Evolutionary conservation across 108 stramenopile species (phyloP).

Genomic region (Mayamaea pseudoterrestris): DNA sequence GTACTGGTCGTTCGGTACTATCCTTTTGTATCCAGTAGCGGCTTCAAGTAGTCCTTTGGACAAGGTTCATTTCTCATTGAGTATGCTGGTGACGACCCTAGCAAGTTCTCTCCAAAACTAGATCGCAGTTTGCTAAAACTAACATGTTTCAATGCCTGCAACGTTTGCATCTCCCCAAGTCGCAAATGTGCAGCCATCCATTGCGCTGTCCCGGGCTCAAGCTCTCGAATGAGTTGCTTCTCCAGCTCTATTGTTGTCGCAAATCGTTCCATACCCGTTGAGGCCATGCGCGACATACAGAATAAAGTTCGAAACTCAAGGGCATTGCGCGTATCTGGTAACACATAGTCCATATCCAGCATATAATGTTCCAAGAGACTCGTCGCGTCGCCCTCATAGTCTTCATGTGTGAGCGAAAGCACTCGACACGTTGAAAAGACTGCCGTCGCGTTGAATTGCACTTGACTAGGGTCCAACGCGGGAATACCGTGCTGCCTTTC

Average conservation of each 20-base stretch:
- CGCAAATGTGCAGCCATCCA: constrained; percentile 26
- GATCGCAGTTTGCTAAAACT: not conserved
- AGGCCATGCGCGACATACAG: constrained; percentile 42
- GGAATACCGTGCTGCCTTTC: constrained; percentile 22
- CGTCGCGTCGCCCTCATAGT: constrained; percentile 48
- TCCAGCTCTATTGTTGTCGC: constrained; percentile 7
- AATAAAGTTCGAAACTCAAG: constrained; percentile 56
- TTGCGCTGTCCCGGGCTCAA: constrained; percentile 14
- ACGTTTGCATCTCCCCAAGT: constrained; percentile 29
- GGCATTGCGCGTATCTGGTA: constrained; percentile 25
- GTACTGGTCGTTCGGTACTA: too few species aligned
- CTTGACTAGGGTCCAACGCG: constrained; percentile 2
- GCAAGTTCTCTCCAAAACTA: not conserved
- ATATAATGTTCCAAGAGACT: constrained; percentile 30
- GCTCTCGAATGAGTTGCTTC: constrained; percentile 3
- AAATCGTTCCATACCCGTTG: constrained; percentile 32
- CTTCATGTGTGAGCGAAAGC: constrained; percentile 39
- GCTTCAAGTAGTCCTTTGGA: not conserved
- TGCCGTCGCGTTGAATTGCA: constrained; percentile 29
- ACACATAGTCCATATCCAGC: not conserved
- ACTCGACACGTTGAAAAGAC: constrained; percentile 64
- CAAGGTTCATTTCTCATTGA: not conserved
- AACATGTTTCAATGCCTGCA: not conserved
- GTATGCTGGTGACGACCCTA: not conserved
- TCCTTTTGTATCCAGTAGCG: too few species aligned